Evolutionary conservation across 495 filamentous ascomycete genomes (phyloP), one percentile per base, ranked within the genome.

Genomic region (Astrocystis sublimbata): DNA sequence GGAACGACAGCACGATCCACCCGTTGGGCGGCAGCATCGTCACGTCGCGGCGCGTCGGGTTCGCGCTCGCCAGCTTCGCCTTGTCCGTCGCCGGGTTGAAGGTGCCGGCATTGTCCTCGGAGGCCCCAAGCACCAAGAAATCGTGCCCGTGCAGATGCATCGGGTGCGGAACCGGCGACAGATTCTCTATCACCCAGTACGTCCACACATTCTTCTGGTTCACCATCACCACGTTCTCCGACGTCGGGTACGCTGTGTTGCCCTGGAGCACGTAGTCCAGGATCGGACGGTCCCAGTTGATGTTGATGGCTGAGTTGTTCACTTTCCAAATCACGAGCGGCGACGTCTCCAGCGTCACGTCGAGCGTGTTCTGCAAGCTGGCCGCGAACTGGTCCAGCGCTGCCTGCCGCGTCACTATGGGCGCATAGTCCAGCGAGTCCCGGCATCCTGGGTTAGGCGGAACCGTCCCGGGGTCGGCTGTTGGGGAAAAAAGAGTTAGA

Each of bases 81-180:
- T 64, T 61, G 60, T 71, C 62, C 17, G 61, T 41, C 23, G 63
- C 42, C 28, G 68, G 46, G 26, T 49, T 73, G 71, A 79, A 86
- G 71, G 56, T 75, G 61, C 55, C 79, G 58, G 28, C 71, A 7
- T 50, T 41, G 6, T 40, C 35, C 57, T 58, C 45, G n/a, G 74
- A 81, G 78, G 52, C 74, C 24, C 81, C 76, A 19, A 89, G 71
- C 33, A 88, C 73, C 43, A 76, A 69, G 75, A 89, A 89, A 65
- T 88, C 79, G 69, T 89, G 80, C 4, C 83, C 84, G 65, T 84
- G 79, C 2, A 87, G 72, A 60, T 85, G 80, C 56, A 85, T 80
- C 21, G 83, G 83, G 38, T 80, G 85, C 36, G 45, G 43, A 2
- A 70, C 61, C 26, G 30, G 10, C 50, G 88, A 85, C 54, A 82